Conservation (phyloP, 441 rosid genomes). For the Populus hybrid region DNA sequence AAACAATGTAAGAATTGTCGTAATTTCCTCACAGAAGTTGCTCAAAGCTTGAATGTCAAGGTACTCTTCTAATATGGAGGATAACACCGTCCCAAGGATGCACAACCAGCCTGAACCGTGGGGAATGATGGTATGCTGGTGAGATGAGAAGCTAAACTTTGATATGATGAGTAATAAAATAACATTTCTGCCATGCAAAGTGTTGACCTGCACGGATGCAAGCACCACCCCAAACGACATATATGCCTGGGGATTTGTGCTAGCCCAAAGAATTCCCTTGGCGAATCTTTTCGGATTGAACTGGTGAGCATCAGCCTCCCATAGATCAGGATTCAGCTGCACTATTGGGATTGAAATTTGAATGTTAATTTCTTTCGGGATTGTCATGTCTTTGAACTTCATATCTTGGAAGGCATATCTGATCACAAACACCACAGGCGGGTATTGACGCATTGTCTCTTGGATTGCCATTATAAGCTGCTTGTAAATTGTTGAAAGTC, state of each 20-base stretch:
- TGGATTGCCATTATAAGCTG: conserved; percentile 50
- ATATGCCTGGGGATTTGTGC: conserved; percentile 37
- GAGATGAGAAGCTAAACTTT: conserved; percentile 39
- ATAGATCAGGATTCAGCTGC: conserved; percentile 33
- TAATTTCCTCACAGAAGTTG: not conserved
- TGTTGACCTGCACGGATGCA: conserved; percentile 42
- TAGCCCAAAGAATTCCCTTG: conserved; percentile 30
- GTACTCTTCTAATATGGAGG: conserved; percentile 7
- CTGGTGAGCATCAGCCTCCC: conserved; percentile 36
- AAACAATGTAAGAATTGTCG: not conserved
- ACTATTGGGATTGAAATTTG: conserved; percentile 33
- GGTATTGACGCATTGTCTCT: conserved; percentile 50
- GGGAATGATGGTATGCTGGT: conserved; percentile 38
- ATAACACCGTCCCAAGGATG: conserved; percentile 37
- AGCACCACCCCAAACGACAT: conserved; percentile 40
- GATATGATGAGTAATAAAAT: conserved; percentile 33
- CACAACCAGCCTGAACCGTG: conserved; percentile 33
- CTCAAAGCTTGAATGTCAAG: not conserved
- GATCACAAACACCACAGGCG: conserved; percentile 25
- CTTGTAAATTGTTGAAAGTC: not conserved
- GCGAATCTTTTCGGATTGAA: conserved; percentile 50
- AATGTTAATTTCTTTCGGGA: conserved; percentile 38
- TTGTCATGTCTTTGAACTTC: conserved; percentile 26
- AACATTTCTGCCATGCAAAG: conserved; percentile 51
- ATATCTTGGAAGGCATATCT: conserved; percentile 31